Conservation (phyloP, 768 basidiomycete genomes). For the Leccinum imitatum region DNA sequence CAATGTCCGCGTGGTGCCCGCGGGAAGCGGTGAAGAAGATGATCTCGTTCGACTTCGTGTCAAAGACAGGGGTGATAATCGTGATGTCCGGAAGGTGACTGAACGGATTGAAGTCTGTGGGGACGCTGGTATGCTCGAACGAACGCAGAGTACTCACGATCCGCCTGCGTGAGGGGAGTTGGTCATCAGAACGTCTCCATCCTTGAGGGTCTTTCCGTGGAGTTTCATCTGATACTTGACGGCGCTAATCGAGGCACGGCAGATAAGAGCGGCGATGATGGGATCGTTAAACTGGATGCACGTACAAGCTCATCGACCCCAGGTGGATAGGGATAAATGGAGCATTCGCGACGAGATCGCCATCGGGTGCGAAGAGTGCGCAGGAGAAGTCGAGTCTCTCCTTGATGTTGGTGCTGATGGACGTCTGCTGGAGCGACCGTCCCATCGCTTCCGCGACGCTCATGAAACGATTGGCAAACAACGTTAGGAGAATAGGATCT, state of each 20-base stretch:
- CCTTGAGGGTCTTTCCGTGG: slow-evolving; percentile 67
- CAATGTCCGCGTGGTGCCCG: slow-evolving; percentile 93
- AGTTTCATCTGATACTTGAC: slow-evolving; percentile 89
- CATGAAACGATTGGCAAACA: slow-evolving; percentile 98
- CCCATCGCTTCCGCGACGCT: slow-evolving; percentile 97
- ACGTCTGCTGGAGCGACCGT: slow-evolving; percentile 82
- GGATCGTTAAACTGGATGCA: slow-evolving; percentile 18
- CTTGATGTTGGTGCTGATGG: slow-evolving; percentile 93
- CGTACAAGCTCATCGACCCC: slow-evolving; percentile 89
- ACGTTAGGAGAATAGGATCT: slow-evolving; percentile 84
- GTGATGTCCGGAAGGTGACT: slow-evolving; percentile 87
- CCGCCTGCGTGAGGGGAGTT: slow-evolving; percentile 89
- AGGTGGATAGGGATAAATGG: slow-evolving; percentile 88
- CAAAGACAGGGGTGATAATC: slow-evolving; percentile 90
- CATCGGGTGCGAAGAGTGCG: slow-evolving; percentile 92
- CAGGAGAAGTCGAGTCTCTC: slow-evolving; percentile 95
- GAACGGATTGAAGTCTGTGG: not conserved
- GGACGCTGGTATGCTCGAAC: slow-evolving; percentile 2
- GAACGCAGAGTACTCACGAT: slow-evolving; percentile 54
- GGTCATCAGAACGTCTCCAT: slow-evolving; percentile 92
- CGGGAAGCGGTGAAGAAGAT: slow-evolving; percentile 93
- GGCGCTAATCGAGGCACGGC: slow-evolving; percentile 46
- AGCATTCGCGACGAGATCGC: slow-evolving; percentile 92
- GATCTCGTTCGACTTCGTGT: slow-evolving; percentile 59
- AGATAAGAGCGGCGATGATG: not conserved